These are phyloP conservation scores for Globisporangium heterothallicum DNA, from an alignment of 352 stramenopile genomes.

Conservation along the genomic window DNA sequence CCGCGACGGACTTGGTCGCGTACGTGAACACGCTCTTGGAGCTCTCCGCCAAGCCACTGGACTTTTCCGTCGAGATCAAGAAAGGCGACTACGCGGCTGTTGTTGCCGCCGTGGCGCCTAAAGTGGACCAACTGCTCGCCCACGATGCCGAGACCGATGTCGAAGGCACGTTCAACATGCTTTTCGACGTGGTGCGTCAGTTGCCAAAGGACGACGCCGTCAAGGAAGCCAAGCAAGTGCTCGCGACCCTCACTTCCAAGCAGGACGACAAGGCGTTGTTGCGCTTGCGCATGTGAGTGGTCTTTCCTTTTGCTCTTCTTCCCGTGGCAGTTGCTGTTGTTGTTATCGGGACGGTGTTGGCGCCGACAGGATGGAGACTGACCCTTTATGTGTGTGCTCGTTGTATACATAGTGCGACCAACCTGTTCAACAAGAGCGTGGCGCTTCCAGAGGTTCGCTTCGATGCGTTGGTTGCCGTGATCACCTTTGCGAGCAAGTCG, in stretches of 20 bases:
- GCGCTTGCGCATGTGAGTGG: constrained; percentile 58
- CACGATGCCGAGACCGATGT: constrained; percentile 74
- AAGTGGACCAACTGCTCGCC: constrained; percentile 52
- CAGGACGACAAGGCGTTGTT: constrained; percentile 55
- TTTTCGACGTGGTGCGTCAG: constrained; percentile 49
- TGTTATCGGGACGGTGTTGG: no score
- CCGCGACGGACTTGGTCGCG: constrained; percentile 55
- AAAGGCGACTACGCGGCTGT: constrained; percentile 53
- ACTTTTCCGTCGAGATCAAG: constrained; percentile 56
- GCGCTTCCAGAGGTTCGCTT: constrained; percentile 59
- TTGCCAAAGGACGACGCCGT: constrained; percentile 25
- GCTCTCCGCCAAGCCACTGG: constrained; percentile 22
- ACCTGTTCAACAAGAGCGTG: constrained; percentile 73
- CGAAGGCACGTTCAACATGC: constrained; percentile 64
- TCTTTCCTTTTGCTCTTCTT: no score
- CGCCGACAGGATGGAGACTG: no score
- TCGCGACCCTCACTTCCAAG: constrained; percentile 40
- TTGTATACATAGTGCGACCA: constrained; percentile 31
- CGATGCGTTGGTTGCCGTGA: constrained; percentile 52
- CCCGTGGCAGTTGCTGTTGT: no score
- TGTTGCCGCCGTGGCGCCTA: constrained; percentile 37
- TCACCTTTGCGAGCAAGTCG: constrained; percentile 52
- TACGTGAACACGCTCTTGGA: constrained; percentile 80
- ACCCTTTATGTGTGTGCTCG: not conserved
- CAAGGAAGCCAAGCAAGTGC: constrained; percentile 36